Conservation (phyloP, 495 filamentous ascomycete species). For the Lophiotrema nucula region DNA sequence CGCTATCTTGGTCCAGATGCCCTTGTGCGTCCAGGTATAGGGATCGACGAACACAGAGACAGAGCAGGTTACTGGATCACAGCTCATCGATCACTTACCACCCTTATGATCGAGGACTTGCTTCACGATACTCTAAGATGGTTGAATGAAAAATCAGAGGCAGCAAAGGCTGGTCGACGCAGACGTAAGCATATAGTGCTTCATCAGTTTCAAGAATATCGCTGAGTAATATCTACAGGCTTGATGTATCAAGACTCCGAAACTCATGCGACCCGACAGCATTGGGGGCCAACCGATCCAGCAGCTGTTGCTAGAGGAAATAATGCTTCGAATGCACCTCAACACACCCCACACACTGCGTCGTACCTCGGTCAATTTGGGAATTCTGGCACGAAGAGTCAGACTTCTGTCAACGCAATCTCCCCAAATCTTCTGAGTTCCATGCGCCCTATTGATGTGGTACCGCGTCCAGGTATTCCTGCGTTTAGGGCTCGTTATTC, state of each 20-base stretch:
- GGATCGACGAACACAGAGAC: slow-evolving; percentile 47
- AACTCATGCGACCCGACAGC: neutral
- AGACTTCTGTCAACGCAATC: too few relatives aligned
- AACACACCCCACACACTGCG: too few relatives aligned
- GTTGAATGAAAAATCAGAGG: neutral
- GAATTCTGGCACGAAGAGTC: too few relatives aligned
- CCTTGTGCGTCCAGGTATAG: slow-evolving; percentile 72
- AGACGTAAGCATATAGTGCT: neutral
- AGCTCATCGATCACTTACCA: slow-evolving; percentile 78
- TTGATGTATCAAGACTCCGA: neutral
- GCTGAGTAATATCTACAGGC: neutral
- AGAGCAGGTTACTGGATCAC: slow-evolving; percentile 77
- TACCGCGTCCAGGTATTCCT: too few relatives aligned
- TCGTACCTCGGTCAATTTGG: too few relatives aligned
- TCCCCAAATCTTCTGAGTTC: too few relatives aligned
- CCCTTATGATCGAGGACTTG: slow-evolving; percentile 85
- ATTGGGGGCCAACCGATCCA: neutral
- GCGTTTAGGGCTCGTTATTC: too few relatives aligned
- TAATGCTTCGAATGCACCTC: too few relatives aligned
- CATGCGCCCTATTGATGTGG: too few relatives aligned
- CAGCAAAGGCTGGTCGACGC: neutral
- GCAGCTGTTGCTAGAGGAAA: too few relatives aligned
- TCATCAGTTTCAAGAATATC: neutral
- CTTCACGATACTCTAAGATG: slow-evolving; percentile 56
- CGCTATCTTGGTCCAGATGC: slow-evolving; percentile 91